Evolutionary conservation across 164 flowering plant species (phyloP).

Genomic region (Protea cynaroides): DNA sequence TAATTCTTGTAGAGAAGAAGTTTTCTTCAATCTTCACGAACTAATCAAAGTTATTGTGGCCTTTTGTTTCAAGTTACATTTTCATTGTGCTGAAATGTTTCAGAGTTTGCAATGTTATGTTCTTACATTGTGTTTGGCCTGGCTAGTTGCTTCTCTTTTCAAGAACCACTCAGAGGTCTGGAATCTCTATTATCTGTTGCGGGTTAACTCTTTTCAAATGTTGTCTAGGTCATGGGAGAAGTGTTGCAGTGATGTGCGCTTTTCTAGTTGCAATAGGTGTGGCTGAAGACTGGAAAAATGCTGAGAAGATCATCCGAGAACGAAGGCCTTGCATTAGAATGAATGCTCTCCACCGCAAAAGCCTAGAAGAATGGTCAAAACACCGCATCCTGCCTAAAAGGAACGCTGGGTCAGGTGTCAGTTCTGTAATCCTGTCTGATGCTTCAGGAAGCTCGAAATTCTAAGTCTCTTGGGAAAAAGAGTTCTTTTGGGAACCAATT

Average conservation of each 20-base stretch:
- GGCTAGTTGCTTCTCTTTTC: no score
- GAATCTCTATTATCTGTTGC: no score
- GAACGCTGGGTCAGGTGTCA: slow-evolving; percentile 18
- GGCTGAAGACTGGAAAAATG: slow-evolving; percentile 79
- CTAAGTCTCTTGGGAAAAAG: background rate
- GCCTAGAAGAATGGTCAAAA: slow-evolving; percentile 86
- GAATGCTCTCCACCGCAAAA: slow-evolving; percentile 68
- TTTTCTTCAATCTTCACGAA: no score
- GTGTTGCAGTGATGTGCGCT: slow-evolving; percentile 85
- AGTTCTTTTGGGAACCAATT: no score
- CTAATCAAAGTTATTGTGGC: no score
- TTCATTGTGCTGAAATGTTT: no score
- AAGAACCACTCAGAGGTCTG: no score
- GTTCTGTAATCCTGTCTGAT: slow-evolving; percentile 18
- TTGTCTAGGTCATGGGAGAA: slow-evolving; percentile 81
- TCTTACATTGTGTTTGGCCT: no score
- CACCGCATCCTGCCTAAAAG: slow-evolving; percentile 39
- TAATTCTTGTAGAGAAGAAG: no score
- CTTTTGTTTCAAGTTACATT: no score
- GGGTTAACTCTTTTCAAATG: background rate
- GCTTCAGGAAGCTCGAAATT: slow-evolving; percentile 10
- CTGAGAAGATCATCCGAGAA: slow-evolving; percentile 56
- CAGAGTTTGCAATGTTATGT: no score
- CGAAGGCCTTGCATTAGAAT: slow-evolving; percentile 60
- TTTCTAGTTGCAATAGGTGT: slow-evolving; percentile 69